Evolutionary conservation across 2,329 filamentous ascomycete genomes (phyloP), one percentile per base, ranked within the genome.

Genomic region (Chaetothyriales sp.): DNA sequence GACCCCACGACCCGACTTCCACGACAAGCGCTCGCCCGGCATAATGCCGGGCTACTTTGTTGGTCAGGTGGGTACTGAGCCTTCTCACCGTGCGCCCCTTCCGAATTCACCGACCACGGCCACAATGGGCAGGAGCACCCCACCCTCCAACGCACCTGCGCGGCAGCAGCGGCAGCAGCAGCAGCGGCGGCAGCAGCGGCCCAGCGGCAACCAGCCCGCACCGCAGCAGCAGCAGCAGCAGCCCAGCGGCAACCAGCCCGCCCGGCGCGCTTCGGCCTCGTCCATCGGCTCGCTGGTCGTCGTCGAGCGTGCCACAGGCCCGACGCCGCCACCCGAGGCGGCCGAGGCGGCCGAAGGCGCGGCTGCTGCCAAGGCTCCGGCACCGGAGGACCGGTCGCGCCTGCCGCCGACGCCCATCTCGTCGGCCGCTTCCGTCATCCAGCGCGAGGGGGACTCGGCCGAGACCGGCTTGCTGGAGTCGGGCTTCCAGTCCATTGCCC

Each of bases 31-130:
- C 72, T 77, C 94, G 67, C 92, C 92, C 61, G 87, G 89, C 68
- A 94, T 97, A 74, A 85, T 92, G 78, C 80, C 82, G 70, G 94
- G 85, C 77, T 95, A 92, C 77, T 95, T 97, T 79, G 85, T 97
- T 79, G 85, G 85, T 75, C 92, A 98, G 90, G 92, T 98, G 94
- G 83, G 92, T 95, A 79, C 80, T 77, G 81, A 79, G 75, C 81
- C 82, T 82, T 77, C 78, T 77, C 67, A 70, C 70, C 74, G 58
- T 65, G 60, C 67, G 59, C 64, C 66, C 55, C 67, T 65, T 60
- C 61, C 66, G 61, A 65, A 66, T 62, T 64, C 67, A 57, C 67
- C 64, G 62, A 62, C 63, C 62, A 64, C 62, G 57, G 61, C 62
- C 54, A 60, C 59, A 53, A 58, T 61, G 47, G 54, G 54, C 51